These are phyloP conservation scores for Triticum dicoccoides DNA, from an alignment of 176 grass and related monocot species.

Conservation along the genomic window DNA sequence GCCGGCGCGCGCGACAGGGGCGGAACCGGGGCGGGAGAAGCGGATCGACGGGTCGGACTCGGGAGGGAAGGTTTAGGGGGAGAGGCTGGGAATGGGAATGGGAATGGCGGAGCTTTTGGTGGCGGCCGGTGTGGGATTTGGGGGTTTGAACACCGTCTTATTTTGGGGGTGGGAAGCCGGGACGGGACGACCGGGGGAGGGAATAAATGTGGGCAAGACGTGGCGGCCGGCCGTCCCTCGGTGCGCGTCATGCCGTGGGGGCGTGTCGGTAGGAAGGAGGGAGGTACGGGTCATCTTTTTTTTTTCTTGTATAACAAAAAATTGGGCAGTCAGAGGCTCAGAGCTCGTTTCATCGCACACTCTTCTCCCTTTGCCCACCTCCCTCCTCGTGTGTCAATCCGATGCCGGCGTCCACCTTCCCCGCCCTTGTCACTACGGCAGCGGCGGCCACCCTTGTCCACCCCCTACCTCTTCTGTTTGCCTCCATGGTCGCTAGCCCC, in stretches of 20 bases:
- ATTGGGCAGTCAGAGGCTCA: too few species aligned
- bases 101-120: background rate
- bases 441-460: too few species aligned
- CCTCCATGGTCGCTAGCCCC: too few species aligned
- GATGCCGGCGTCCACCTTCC: too few species aligned
- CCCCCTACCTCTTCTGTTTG: too few species aligned
- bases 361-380: too few species aligned
- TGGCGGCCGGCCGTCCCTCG: conserved; percentile 13
- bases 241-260: background rate
- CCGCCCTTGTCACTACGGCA: too few species aligned
- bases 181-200: background rate
- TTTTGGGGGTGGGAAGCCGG: background rate
- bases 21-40: background rate
- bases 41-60: conserved; percentile 26
- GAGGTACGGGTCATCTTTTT: too few species aligned
- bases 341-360: too few species aligned
- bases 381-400: too few species aligned
- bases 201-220: conserved; percentile 27
- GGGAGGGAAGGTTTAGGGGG: background rate
- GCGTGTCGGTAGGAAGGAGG: background rate
- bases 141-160: conserved; percentile 15
- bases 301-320: too few species aligned
- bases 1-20: background rate
- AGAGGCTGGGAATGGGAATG: background rate
- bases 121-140: conserved; percentile 21